phyloP scores from a whole-genome alignment of 2,329 filamentous ascomycete genomes.

The Hypoxylon sp. region DNA sequence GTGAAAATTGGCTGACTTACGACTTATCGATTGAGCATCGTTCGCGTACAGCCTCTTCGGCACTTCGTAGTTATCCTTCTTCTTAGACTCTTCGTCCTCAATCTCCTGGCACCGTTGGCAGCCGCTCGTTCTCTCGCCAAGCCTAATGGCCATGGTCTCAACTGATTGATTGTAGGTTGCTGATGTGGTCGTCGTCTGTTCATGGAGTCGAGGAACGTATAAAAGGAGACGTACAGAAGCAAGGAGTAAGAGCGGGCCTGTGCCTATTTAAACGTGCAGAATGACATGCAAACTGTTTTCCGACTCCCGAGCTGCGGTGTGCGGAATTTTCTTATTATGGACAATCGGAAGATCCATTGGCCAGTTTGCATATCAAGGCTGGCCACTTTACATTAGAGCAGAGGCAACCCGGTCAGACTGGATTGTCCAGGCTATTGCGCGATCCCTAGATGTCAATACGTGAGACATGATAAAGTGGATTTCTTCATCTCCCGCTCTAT shows the following conservation, averaged over 20 bases:
- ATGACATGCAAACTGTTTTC: slow-evolving; percentile 5
- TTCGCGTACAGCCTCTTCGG: slow-evolving; percentile 13
- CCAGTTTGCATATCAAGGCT: slow-evolving; percentile 31
- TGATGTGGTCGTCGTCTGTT: slow-evolving; percentile 12
- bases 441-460: slow-evolving; percentile 38
- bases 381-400: slow-evolving; percentile 21
- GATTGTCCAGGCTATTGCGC: slow-evolving; percentile 32
- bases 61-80: slow-evolving; percentile 21
- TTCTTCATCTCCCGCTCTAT: slow-evolving; percentile 27
- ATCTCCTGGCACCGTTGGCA: slow-evolving; percentile 50
- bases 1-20: slow-evolving; percentile 32
- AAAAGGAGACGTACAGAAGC: slow-evolving; percentile 18
- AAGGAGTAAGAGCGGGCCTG: slow-evolving; percentile 21
- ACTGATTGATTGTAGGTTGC: neutral
- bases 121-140: slow-evolving; percentile 26
- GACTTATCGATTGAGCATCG: neutral
- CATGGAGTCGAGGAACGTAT: slow-evolving; percentile 11
- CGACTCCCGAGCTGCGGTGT: slow-evolving; percentile 38
- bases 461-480: slow-evolving; percentile 38
- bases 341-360: slow-evolving; percentile 40
- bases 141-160: slow-evolving; percentile 43
- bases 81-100: slow-evolving; percentile 45
- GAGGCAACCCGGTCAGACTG: slow-evolving; percentile 24
- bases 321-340: slow-evolving; percentile 40
- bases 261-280: slow-evolving; percentile 27